These are phyloP conservation scores for Ochetophila trinervis DNA, from an alignment of 306 rosid species.

Conservation along the genomic window DNA sequence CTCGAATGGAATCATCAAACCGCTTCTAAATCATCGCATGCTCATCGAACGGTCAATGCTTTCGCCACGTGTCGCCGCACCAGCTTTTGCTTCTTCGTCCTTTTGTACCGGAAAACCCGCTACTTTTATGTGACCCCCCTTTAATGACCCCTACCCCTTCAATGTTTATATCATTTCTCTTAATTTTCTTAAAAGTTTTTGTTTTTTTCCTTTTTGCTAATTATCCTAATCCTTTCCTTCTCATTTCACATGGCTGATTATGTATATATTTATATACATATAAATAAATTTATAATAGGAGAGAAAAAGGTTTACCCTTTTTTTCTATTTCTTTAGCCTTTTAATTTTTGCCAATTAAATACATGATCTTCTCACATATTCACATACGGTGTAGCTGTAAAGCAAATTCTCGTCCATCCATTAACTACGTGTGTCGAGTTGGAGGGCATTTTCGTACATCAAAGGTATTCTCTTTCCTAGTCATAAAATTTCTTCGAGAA, in stretches of 20 bases:
- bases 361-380: background rate
- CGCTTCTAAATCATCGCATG: conserved; percentile 11
- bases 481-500: background rate
- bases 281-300: too few species aligned
- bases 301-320: background rate
- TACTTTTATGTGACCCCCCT: conserved; percentile 65
- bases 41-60: conserved; percentile 14
- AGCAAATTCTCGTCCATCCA: conserved; percentile 17
- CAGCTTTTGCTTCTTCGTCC: conserved; percentile 50
- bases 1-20: conserved; percentile 18
- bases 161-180: background rate
- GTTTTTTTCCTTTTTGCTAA: background rate
- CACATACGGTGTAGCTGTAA: conserved; percentile 24
- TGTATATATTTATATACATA: background rate
- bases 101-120: conserved; percentile 91
- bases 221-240: conserved; percentile 1
- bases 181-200: background rate
- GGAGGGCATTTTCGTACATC: conserved; percentile 5
- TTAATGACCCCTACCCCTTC: conserved; percentile 23
- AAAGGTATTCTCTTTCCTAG: background rate
- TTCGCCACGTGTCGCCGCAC: conserved; percentile 38
- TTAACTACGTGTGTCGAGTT: background rate
- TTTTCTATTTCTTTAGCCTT: too few species aligned
- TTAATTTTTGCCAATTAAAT: background rate
- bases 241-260: background rate